Evolutionary conservation across 192 early-diverging fungal genomes (phyloP), one percentile per base, ranked within the genome.

Genomic region (Rhizoclosmatium sp.): DNA sequence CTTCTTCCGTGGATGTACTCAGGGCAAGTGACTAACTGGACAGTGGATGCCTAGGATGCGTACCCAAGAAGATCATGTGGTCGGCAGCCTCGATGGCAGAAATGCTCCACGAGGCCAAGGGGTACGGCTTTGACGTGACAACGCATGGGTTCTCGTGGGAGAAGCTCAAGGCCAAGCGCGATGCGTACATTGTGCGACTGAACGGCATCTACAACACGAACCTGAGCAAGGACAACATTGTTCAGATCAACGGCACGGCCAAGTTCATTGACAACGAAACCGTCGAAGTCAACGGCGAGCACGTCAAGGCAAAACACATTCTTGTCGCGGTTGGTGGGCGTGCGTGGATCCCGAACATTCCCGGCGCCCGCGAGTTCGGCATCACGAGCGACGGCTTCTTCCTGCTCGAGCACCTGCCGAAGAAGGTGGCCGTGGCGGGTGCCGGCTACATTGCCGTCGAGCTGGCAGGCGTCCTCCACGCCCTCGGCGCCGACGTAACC

Each of bases 181-280:
- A 99, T 81, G 96, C 94, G 4, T 99, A 99, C 85, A 94, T 99
- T 51, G 88, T 92, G 85, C 96, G 98, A 51, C 88, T 99, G 21
- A 99, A 99, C 84, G 93, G 94, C 31, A 99, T 99, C 82, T 99
- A 99, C 87, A 93, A 92, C 85, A 88, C 79, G 75, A 99, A 99
- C 83, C 85, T 99, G 44, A 82, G 78, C 49, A 96, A 96, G 79
- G 97, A 98, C 69, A 85, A 82, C 7, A 91, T 99, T 44, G 94
- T 95, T 42, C 92, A 92, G 60, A 91, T 98, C 80, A 78, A 89
- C 51, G 98, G 98, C 16, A 89, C 82, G 59, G 98, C 95, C 58
- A 92, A 91, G 82, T 97, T 99, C 81, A 85, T 96, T 69, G 86
- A 88, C 82, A 23, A 45, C 42, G 90, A 93, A 65, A 92, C 91